A percentile compares a stretch with the other conserved stretches of the same genome.
Conservation (phyloP, 108 stramenopile genomes). For the Pelagomonas calceolata region DNA sequence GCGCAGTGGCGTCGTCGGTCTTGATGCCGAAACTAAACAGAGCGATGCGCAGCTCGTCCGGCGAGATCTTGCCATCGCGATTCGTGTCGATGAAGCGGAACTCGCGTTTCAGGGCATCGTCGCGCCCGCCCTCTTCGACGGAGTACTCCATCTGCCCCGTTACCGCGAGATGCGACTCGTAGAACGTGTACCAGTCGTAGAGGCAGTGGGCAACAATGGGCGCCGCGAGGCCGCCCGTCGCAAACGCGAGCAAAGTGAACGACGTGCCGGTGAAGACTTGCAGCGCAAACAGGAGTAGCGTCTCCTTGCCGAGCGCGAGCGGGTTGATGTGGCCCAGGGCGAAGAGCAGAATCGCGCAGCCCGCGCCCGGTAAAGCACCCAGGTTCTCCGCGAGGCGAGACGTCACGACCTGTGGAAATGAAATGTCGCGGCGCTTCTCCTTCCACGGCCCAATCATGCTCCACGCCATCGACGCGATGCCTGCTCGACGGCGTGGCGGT, state of each 20-base stretch:
- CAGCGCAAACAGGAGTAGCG: conserved; percentile 15
- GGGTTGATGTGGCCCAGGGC: conserved; percentile 31
- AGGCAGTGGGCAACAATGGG: conserved; percentile 26
- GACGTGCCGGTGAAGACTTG: conserved; percentile 6
- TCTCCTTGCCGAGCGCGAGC: conserved; percentile 21
- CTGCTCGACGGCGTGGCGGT: no score
- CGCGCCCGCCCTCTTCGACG: conserved; percentile 2
- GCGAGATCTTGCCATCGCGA: neutral
- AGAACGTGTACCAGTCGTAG: conserved; percentile 13
- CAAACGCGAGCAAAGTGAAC: conserved; percentile 15
- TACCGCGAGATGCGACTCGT: conserved; percentile 32
- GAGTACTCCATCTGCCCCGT: conserved; percentile 33
- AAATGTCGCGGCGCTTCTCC: no score
- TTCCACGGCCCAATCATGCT: neutral
- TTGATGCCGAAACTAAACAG: conserved; percentile 8
- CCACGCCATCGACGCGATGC: no score
- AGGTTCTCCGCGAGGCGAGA: no score
- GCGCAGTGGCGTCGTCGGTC: conserved; percentile 9
- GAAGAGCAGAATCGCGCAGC: conserved; percentile 24
- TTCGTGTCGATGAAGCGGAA: conserved; percentile 16
- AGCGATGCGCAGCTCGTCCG: neutral
- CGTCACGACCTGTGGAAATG: conserved; percentile 9
- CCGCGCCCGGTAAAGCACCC: no score
- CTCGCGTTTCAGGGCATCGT: no score
- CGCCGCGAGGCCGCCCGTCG: conserved; percentile 25